Base-by-base conservation (phyloP, 371 early-diverging fungal genomes). In the Aphelidium insulamus region DNA sequence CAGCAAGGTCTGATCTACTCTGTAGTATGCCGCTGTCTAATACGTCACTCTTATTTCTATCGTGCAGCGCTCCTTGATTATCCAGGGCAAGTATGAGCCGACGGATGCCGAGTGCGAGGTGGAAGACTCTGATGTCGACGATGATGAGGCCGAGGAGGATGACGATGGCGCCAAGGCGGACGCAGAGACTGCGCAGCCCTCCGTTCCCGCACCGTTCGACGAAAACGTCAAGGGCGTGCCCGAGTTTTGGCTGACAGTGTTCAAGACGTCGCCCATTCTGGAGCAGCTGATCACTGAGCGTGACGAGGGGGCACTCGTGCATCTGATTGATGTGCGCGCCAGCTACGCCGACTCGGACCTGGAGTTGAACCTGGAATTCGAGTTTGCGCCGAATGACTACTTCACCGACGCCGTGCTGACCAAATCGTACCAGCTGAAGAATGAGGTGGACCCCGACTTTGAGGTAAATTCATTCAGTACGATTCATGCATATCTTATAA, bases 301-400 rank as follows among this genome's bases (percentile, higher is more conserved):
- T 36, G 97, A 95, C 49, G 76, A 80, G 46, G 71, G 62, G 33
- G 82, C 70, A 3, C 55, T 92, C 41, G 70, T 76, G 57, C 49
- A 59, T 55, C 59, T 95, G 48, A 55, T 62, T 29, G 82, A 95
- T 59, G 68, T 95, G 46, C 69, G 76, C 38, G 56, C 77, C 48
- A 43, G 55, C 21, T 86, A 84, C 55, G 63, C 86, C 38, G 72
- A 74, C 26, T 66, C 75, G 54, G 57, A 66, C 49, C 72, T 66
- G 44, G 92, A 90, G n/a, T 95, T 88, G 72, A 62, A 66, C 38
- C 72, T 95, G 24, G 79, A 80, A 33, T 95, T 95, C 47, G 65
- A 59, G 42, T 95, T 95, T 56, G 59, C 51, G 14, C 66, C 64
- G 32, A 95, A 95, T 56, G 70, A 67, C 17, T 85, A 47, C 59